Base-by-base conservation (phyloP, 768 basidiomycete genomes). In the Calocybe cyanea region DNA sequence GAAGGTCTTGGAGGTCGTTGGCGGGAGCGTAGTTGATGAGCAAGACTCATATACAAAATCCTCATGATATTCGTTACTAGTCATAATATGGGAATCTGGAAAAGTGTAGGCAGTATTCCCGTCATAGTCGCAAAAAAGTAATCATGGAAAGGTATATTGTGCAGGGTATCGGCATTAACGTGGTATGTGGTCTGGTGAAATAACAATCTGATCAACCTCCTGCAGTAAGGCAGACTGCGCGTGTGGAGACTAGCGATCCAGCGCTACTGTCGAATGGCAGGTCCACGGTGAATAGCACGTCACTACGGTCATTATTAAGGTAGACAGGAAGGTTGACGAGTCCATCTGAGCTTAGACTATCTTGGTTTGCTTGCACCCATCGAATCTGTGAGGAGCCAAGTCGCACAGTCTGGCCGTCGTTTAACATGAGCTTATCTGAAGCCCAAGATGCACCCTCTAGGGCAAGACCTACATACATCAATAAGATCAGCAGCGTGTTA, bases 211-310 rank as follows among this genome's bases (percentile, higher is more conserved):
- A 60, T 59, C 68, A 87, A 55, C 80, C 78, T 43, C 85, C 82
- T 32, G 92, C 92, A 6, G 89, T 92, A 56, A 97, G 71, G 66
- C 92, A 96, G 36, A 93, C 88, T 7, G 92, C 92, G 38, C 92
- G 73, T 70, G 89, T 93, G 21, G 90, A 82, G 9, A 92, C 87
- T 53, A 90, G 63, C 30, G 83, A 72, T 23, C 81, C 75, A 0
- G 81, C 81, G 33, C 72, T 76, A 50, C 64, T 74, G 49, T 86
- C 85, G 54, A 92, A 86, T 15, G 87, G 85, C 46, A 98, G 63
- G 55, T 90, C 80, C 28, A 95, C 84, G 1, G 88, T 92, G 70
- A 96, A 94, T 58, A 98, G 68, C 25, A 95, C 88, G 57, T 92
- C 90, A 60, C 82, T 87, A 41, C 94, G 79, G 67, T 92, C 87